Base-by-base conservation (phyloP, 164 flowering plant species). In the Houttuynia cordata region DNA sequence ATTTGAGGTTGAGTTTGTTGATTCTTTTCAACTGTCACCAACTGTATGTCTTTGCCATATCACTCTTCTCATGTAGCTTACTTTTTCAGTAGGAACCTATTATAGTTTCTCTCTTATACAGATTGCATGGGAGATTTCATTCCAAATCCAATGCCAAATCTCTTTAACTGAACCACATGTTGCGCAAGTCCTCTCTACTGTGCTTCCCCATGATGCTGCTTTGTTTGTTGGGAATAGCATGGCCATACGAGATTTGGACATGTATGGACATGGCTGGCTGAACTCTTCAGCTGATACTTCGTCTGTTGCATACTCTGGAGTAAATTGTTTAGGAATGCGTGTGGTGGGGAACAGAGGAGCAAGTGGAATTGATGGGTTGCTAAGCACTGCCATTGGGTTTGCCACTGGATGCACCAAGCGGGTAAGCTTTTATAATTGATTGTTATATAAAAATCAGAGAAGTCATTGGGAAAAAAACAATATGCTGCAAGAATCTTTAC, bases 361-460 rank as follows among this genome's bases (percentile, higher is more conserved):
- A 58, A 88, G 99, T 81, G 99, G 99, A 25, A 93, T 93, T 75
- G 99, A 93, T 78, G 99, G 99, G 66, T 76, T 93, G 74, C 81
- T 93, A 34, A 93, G 99, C 75, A 77, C 99, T 20, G 88, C 96
- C 23, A 63, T 83, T 71, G 99, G 99, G 57, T 93, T 84, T 76
- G 87, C 99, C 51, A 83, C 81, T 51, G 99, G 97, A 62, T 75
- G 88, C 83, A 79, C 83, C 47, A 90, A 81, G 75, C 69, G 83
- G 61, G 97, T 93, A 72, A 73, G 83, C 67, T 20, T 8, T 39
- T 58, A 30, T 30, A 30, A 6, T 30, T 30, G 37, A 2, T 30
- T 6, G 6, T 2, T 2, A 30, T 30, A 30, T 30, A 30, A 30
- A 30, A 30, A 30, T 30, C 37, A 30, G 37, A 30, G 6, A 30